Conservation (phyloP, 495 filamentous ascomycete genomes). For the Arthonia radiata region DNA sequence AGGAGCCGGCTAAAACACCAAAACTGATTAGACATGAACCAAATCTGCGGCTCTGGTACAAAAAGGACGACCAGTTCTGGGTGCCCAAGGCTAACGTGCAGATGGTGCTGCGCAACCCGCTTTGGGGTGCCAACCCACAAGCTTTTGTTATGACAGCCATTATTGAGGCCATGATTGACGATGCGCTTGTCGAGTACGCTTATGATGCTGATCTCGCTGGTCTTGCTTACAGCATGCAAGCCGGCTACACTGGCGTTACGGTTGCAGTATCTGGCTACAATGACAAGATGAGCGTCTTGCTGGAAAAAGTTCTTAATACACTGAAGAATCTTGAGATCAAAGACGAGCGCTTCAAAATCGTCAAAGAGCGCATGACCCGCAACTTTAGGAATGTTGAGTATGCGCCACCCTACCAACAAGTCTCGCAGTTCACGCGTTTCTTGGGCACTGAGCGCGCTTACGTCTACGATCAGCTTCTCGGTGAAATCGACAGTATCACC, state of each 20-base stretch:
- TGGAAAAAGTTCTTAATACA: constrained; percentile 72
- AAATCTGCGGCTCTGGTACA: constrained; percentile 73
- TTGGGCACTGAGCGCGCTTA: constrained; percentile 52
- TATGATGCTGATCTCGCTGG: constrained; percentile 93
- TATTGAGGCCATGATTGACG: constrained; percentile 68
- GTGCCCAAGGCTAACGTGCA: constrained; percentile 80
- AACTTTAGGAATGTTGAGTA: constrained; percentile 67
- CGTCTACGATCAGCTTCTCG: constrained; percentile 57
- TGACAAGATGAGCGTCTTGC: constrained; percentile 74
- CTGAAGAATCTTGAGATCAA: constrained; percentile 68
- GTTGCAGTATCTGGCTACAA: constrained; percentile 77
- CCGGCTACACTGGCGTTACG: constrained; percentile 46
- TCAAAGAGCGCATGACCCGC: constrained; percentile 63
- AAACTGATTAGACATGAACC: constrained; percentile 75
- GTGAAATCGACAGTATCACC: constrained; percentile 50
- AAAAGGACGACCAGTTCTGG: constrained; percentile 98
- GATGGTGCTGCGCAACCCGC: constrained; percentile 53
- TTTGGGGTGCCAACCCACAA: constrained; percentile 51
- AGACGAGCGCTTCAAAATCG: constrained; percentile 66
- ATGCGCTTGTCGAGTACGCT: constrained; percentile 79
- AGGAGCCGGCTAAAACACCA: constrained; percentile 46
- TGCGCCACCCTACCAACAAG: constrained; percentile 69
- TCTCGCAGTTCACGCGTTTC: constrained; percentile 64
- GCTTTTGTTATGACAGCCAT: constrained; percentile 54
- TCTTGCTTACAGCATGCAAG: constrained; percentile 53